Base-by-base conservation (phyloP, 768 basidiomycete genomes). In the Mycena chlorophos region DNA sequence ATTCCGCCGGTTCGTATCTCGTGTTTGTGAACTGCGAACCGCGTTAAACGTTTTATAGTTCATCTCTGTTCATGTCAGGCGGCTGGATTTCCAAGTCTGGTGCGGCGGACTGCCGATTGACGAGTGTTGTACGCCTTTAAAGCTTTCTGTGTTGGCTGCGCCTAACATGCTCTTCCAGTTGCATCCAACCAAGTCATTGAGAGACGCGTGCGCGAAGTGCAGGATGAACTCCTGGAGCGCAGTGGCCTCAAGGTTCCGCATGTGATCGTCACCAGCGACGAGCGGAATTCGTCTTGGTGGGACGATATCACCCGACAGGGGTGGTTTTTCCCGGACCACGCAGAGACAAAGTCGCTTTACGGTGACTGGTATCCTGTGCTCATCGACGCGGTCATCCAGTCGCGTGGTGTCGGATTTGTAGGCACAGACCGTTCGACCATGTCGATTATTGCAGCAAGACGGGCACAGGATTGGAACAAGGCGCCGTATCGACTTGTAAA, bases 381-480 rank as follows among this genome's bases (percentile, higher is more conserved):
- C 48, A 78, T 90, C 49, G 88, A 90, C 63, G 86, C 87, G 3
- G 83, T 81, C 8, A 80, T 89, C 54, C 89, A 91, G 63, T 86
- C 86, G 0, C 72, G 71, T 34, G 88, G 83, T 20, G 66, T 75
- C 12, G 89, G 87, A 2, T 86, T 91, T 63, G 81, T 91, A 14
- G 89, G 88, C 8, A 89, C 87, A 1, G 80, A 86, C 59, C 64
- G 75, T 38, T 89, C 87, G 29, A 90, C 89, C 4, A 88, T 89
- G 82, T 84, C 85, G 2, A 71, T 82, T 42, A 60, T 91, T 27
- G 86, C 88, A 5, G 76, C 76, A 51, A 20, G 0, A 17, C 48
- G 39, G 3, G 86, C 86, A 23, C 72, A 83, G 62, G 80, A 85
- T 23, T 91, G 89, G 89, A 68, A 76, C 3, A 75, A 77, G 48